These are phyloP conservation scores for Aeminium ludgeri DNA, from an alignment of 495 filamentous ascomycete genomes.

Conservation along the genomic window DNA sequence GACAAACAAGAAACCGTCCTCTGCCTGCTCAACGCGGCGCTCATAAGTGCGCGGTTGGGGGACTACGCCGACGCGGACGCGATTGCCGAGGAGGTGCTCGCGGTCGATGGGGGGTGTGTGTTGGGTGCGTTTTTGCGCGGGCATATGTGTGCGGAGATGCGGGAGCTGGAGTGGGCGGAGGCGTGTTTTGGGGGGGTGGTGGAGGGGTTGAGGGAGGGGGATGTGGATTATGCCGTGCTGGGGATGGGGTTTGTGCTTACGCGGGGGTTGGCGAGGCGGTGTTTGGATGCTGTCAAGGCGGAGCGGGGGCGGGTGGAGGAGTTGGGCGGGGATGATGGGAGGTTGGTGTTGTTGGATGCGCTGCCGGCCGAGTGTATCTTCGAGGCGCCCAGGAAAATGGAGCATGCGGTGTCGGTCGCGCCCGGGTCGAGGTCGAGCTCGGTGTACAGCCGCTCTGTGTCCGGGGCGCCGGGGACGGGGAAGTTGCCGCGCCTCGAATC, in stretches of 20 bases:
- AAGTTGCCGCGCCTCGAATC: neutral
- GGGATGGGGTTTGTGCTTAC: slow-evolving; percentile 9
- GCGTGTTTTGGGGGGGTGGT: slow-evolving; percentile 1
- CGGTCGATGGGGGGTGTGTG: neutral
- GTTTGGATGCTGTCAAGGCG: neutral
- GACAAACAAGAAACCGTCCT: neutral
- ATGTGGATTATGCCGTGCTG: neutral
- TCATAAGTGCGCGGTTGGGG: slow-evolving; percentile 11
- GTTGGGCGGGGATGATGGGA: neutral
- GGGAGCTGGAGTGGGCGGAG: slow-evolving; percentile 3
- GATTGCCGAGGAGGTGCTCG: neutral
- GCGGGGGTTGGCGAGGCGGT: neutral
- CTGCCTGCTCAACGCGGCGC: slow-evolving; percentile 6
- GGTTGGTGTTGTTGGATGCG: neutral
- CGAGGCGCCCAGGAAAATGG: slow-evolving; percentile 5
- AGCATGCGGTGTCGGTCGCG: too few species aligned
- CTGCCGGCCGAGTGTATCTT: slow-evolving; percentile 13
- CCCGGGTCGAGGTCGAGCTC: neutral
- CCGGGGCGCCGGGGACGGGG: neutral
- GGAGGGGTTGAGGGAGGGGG: neutral
- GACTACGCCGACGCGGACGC: slow-evolving; percentile 1
- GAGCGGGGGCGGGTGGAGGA: neutral
- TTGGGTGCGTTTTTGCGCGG: slow-evolving; percentile 4
- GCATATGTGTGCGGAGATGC: slow-evolving; percentile 4
- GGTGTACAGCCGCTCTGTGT: neutral